Evolutionary conservation across 2,329 filamentous ascomycete species (phyloP).

Genomic region (Neofusicoccum ribis): DNA sequence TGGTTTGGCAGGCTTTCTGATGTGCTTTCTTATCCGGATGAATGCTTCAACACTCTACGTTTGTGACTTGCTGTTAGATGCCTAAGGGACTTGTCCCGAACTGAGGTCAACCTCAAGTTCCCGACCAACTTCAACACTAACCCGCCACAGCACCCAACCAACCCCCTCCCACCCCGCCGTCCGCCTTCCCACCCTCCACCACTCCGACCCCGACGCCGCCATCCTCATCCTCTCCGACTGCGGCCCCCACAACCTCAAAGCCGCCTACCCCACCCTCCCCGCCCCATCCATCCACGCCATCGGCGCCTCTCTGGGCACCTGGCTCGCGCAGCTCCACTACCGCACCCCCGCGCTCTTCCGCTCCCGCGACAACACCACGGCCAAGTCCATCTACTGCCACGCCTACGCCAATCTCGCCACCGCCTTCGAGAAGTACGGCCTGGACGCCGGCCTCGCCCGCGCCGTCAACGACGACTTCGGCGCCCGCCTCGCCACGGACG

Average conservation of each 20-base stretch:
- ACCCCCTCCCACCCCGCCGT: conserved; percentile 15
- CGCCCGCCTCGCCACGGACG: conserved; percentile 28
- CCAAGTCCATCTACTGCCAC: conserved; percentile 30
- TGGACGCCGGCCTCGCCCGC: conserved; percentile 25
- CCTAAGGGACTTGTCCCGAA: too few species aligned
- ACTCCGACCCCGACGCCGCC: conserved; percentile 30
- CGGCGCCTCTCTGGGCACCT: conserved; percentile 31
- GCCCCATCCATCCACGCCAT: conserved; percentile 26
- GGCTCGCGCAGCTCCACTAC: conserved; percentile 35
- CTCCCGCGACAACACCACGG: conserved; percentile 31
- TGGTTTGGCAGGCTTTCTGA: too few species aligned
- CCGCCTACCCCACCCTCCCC: conserved; percentile 27
- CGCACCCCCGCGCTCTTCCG: conserved; percentile 4
- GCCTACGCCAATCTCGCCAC: conserved; percentile 31
- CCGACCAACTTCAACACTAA: background rate
- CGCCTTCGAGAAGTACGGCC: conserved; percentile 27
- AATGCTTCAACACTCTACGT: too few species aligned
- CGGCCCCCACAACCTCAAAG: conserved; percentile 33
- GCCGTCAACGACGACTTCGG: conserved; percentile 33
- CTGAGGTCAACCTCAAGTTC: too few species aligned
- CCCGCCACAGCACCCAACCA: conserved; percentile 21
- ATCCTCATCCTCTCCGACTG: conserved; percentile 35
- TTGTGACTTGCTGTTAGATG: too few species aligned
- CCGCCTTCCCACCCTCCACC: conserved; percentile 16
- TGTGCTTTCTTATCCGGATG: too few species aligned